phyloP scores from a whole-genome alignment of 75 land plant species.

The Adiantum capillusveneris region DNA sequence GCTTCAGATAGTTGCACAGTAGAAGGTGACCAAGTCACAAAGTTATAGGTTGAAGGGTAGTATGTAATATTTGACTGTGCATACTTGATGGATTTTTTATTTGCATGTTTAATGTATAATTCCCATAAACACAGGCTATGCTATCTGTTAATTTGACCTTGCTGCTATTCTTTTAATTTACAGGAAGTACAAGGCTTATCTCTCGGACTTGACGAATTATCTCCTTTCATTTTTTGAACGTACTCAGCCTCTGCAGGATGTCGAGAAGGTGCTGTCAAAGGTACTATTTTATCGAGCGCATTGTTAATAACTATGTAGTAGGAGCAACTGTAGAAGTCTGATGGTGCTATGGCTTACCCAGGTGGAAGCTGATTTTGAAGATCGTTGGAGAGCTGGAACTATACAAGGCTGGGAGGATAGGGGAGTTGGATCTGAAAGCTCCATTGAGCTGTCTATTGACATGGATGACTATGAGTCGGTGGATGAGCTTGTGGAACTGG shows the following conservation, averaged over 20 bases:
- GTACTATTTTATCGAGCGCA: conserved; percentile 27
- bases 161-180: too few relatives aligned
- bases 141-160: too few relatives aligned
- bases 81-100: too few relatives aligned
- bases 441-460: conserved; percentile 42
- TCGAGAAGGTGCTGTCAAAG: conserved; percentile 83
- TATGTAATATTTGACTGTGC: too few relatives aligned
- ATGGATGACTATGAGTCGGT: conserved; percentile 75
- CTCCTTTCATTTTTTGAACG: conserved; percentile 73
- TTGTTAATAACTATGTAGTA: too few relatives aligned
- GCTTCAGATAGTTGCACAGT: too few relatives aligned
- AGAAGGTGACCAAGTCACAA: too few relatives aligned
- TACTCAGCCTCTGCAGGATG: conserved; percentile 88
- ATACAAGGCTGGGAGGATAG: conserved; percentile 84
- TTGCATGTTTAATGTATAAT: too few relatives aligned
- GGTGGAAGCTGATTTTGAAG: conserved; percentile 89
- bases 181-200: conserved; percentile 82
- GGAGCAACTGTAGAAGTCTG: too few relatives aligned
- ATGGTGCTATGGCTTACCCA: too few relatives aligned
- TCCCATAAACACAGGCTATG: too few relatives aligned
- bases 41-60: too few relatives aligned
- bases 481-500: conserved; percentile 79
- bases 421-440: conserved; percentile 47
- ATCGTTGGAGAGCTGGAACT: conserved; percentile 60
- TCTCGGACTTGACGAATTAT: conserved; percentile 59